phyloP scores from a whole-genome alignment of 1,284 basidiomycete species.

The Coriolopsis trogii region DNA sequence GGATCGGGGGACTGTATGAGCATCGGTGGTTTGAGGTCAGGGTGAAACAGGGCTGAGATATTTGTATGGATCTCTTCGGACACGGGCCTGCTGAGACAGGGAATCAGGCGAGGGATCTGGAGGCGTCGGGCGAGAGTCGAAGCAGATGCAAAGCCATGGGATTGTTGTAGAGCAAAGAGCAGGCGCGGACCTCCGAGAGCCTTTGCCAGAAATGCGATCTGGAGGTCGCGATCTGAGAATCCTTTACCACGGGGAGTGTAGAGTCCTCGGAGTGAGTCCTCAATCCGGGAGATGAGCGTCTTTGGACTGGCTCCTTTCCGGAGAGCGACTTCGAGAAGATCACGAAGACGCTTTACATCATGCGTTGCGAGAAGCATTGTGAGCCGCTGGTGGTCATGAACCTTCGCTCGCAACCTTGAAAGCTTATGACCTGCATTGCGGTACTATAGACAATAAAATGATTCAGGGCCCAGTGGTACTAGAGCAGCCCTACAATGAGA shows the following conservation, averaged over 20 bases:
- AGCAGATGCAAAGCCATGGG: neutral
- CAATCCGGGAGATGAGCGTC: neutral
- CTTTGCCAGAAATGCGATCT: constrained; percentile 1
- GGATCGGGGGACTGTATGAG: neutral
- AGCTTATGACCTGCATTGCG: neutral
- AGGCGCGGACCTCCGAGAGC: neutral
- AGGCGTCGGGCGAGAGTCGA: neutral
- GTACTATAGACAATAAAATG: no score
- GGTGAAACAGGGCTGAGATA: neutral
- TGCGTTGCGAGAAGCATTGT: neutral
- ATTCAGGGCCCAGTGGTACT: no score
- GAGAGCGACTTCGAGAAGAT: neutral
- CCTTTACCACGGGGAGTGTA: neutral
- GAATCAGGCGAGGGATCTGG: neutral
- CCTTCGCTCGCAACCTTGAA: neutral
- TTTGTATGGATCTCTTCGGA: neutral
- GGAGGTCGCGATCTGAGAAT: neutral
- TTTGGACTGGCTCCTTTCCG: neutral
- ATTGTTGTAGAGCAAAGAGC: neutral
- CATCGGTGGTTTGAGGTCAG: neutral
- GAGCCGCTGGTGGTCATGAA: neutral
- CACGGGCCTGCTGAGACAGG: neutral
- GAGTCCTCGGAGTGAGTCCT: neutral
- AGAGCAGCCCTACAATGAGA: no score
- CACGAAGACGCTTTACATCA: neutral